phyloP scores from a whole-genome alignment of 768 basidiomycete species.

The Kwoniella mangroviensis region DNA sequence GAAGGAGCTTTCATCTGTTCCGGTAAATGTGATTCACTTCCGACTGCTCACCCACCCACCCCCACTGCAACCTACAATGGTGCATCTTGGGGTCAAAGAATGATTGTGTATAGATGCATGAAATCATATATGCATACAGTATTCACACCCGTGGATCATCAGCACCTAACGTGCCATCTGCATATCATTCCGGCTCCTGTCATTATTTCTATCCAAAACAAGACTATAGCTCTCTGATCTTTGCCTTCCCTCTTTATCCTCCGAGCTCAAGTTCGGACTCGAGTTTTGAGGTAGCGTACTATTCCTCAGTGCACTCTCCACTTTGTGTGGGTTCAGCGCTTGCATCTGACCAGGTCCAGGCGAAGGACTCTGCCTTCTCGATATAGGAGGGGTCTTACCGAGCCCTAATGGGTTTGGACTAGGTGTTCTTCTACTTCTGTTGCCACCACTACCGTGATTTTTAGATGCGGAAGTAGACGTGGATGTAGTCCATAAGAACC shows the following conservation, averaged over 20 bases:
- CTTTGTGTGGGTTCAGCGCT: neutral
- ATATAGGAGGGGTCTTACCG: constrained; percentile 32
- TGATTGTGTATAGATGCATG: too few species aligned
- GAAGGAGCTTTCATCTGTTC: too few species aligned
- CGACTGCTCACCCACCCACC: too few species aligned
- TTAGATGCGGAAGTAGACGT: neutral
- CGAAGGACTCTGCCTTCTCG: constrained; percentile 40
- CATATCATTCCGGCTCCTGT: too few species aligned
- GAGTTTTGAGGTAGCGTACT: neutral
- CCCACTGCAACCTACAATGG: too few species aligned
- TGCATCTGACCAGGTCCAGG: constrained; percentile 5
- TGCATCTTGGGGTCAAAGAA: too few species aligned
- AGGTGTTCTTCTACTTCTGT: constrained; percentile 7
- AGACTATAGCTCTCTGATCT: constrained; percentile 47
- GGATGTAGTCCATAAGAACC: constrained; percentile 6
- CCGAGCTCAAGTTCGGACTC: neutral
- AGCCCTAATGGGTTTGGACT: constrained; percentile 19
- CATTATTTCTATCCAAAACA: constrained; percentile 19
- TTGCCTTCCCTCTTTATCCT: constrained; percentile 22
- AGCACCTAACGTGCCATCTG: too few species aligned
- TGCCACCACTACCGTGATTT: neutral
- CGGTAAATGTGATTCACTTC: too few species aligned
- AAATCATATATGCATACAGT: too few species aligned
- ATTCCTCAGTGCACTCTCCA: constrained; percentile 10
- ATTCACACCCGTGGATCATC: too few species aligned